Percentiles rank a stretch among this genome's conserved stretches.
Conservation (phyloP, 805 yeast genomes). For the Ogataea glucozyma region DNA sequence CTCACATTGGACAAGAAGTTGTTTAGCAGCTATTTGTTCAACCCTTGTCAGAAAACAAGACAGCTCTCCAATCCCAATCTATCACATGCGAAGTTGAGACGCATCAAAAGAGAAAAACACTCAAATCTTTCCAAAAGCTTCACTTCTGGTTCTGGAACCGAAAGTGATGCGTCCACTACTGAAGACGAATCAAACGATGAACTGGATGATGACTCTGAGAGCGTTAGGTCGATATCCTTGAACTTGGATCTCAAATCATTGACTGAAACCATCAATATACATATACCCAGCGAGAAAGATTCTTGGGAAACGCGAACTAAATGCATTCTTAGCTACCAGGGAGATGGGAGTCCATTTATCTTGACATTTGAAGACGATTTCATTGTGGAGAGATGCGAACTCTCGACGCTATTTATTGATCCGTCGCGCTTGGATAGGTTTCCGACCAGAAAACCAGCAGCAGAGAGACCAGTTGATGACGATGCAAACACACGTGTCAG, state of each 20-base stretch:
- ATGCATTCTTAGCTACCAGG: conserved; percentile 52
- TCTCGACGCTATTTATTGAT: conserved; percentile 44
- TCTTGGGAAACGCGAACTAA: conserved; percentile 33
- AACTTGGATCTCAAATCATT: conserved; percentile 48
- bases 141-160: conserved; percentile 4
- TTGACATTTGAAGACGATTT: conserved; percentile 54
- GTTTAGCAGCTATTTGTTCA: conserved; percentile 36
- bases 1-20: conserved; percentile 39
- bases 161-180: conserved; percentile 1
- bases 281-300: conserved; percentile 33
- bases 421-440: conserved; percentile 8
- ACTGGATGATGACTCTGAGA: conserved; percentile 11
- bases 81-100: conserved; percentile 1
- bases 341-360: conserved; percentile 54
- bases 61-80: background rate
- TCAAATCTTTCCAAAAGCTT: too few species aligned
- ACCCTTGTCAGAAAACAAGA: conserved; percentile 11
- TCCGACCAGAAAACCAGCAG: conserved; percentile 1
- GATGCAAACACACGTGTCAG: background rate
- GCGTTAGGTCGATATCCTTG: conserved; percentile 28
- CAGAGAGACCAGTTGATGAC: background rate
- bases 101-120: conserved; percentile 10
- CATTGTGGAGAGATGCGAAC: conserved; percentile 57
- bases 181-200: conserved; percentile 1
- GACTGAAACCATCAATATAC: conserved; percentile 51